Conservation (phyloP, 192 early-diverging fungal genomes). For the Coemansia sp. region DNA sequence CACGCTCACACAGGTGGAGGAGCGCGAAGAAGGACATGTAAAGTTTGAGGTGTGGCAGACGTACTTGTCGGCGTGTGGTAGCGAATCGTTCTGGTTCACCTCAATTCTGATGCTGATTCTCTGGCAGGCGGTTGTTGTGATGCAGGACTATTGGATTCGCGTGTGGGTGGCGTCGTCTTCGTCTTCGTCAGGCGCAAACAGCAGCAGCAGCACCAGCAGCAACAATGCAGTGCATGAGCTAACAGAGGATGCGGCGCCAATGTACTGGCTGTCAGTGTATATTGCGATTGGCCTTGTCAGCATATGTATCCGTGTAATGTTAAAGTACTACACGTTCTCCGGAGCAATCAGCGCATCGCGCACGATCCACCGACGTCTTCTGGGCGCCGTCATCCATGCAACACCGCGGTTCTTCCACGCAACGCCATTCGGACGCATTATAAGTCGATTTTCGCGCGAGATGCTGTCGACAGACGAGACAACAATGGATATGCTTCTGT, state of each 20-base stretch:
- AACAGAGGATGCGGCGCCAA: conserved; percentile 27
- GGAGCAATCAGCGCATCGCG: conserved; percentile 62
- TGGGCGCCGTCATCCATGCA: conserved; percentile 62
- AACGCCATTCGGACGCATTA: conserved; percentile 80
- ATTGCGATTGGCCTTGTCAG: conserved; percentile 56
- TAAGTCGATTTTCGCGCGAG: conserved; percentile 86
- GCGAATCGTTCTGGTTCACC: conserved; percentile 59
- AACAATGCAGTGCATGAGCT: background rate
- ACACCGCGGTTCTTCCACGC: conserved; percentile 84
- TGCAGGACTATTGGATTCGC: conserved; percentile 69
- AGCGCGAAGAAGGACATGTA: conserved; percentile 74
- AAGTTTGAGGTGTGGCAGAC: conserved; percentile 68
- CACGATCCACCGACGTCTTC: conserved; percentile 57
- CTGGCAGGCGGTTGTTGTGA: conserved; percentile 43
- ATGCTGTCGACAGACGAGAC: conserved; percentile 74
- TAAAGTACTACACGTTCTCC: conserved; percentile 51
- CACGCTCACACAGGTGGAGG: conserved; percentile 78
- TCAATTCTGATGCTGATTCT: conserved; percentile 54
- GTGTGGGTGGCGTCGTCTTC: conserved; percentile 54
- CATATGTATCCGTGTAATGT: conserved; percentile 38
- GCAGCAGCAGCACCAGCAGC: background rate
- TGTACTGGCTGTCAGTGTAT: conserved; percentile 69
- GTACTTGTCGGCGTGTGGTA: conserved; percentile 70
- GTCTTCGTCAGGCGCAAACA: too few relatives aligned
- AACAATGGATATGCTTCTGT: conserved; percentile 57